Evolutionary conservation across 2,329 filamentous ascomycete species (phyloP), one percentile per base, ranked within the genome.

Genomic region (Penicillium thymicola): DNA sequence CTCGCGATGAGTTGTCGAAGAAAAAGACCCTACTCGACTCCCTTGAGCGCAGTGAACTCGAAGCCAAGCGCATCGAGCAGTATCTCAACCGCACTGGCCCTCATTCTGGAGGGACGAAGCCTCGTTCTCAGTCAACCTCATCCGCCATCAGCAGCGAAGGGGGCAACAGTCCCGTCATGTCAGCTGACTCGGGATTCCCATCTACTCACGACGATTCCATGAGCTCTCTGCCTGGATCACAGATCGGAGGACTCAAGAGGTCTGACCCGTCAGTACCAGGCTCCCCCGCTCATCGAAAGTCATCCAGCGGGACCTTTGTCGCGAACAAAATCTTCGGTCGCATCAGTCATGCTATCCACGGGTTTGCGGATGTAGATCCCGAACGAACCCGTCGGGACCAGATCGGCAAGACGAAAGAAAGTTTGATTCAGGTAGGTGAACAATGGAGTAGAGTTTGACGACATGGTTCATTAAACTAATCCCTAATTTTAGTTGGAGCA

Each of bases 341-440:
- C 11, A 88, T 99, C 60, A 95, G 90, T 54, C 93, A 99, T 75
- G 94, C 94, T 0, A 91, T 97, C 34, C 91, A 97, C 69, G 94
- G 94, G 4, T 93, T 97, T 67, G 93, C 94, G 1, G 94, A 99
- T 71, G 90, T 95, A 41, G 94, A 99, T 70, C 94, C 94, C 0
- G 94, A 99, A 76, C 83, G 92, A 61, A 96, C 92, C 42, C 83
- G 94, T 51, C 84, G 94, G 52, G 94, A 99, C 72, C 89, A 91
- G 61, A 97, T 99, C 65, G 92, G 93, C 38, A 97, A 97, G 81
- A 99, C 94, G 0, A 87, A 88, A 62, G 94, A 99, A 76, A 90
- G 87, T 56, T 86, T 99, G 60, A 83, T 79, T 14, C 81, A 85
- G 72, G 81, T 82, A 71, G 57, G 61, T 64, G 16, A 10, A 36